Evolutionary conservation across 1,284 basidiomycete genomes (phyloP), one percentile per base, ranked within the genome.

Genomic region (Tilletia walkeri): DNA sequence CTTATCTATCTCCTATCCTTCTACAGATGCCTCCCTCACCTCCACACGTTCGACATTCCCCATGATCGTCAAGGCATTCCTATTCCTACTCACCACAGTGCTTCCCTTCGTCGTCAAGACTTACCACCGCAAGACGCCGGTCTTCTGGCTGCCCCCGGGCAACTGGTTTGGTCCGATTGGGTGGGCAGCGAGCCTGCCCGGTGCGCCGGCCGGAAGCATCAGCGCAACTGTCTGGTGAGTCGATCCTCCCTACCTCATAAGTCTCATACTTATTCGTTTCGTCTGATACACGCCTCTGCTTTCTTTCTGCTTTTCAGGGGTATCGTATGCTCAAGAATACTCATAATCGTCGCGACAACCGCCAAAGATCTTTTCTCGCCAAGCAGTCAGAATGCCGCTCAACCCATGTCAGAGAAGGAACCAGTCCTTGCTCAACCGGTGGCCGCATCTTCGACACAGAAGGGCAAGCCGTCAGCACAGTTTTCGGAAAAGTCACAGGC

Each of bases 91-190:
- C n/a, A 80, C 78, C 14, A 80, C 79, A 2, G 65, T 76, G 5
- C 56, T 82, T 16, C 81, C 82, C 4, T 82, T 80, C 47, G 66
- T 68, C 6, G 69, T 83, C 0, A 81, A 78, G n/a, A 80, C 78
- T 30, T 83, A 79, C 70, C 80, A 77, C 48, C 54, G 73, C 24
- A 78, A 78, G 67, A 79, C 80, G n/a, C 78, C 82, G 14, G 79
- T 83, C 67, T 83, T 83, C 65, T 83, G 74, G 72, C 73, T 83
- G 0, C 81, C 82, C 0, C 81, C 81, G 7, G 63, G 70, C 12
- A 24, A 47, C 47, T 74, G 71, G 54, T 63, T 74, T 5, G 73
- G 73, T 38, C 73, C 73, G 12, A 18, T 74, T 16, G 73, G 69
- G 2, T 73, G 73, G 73, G 48, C 65, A 30, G 65, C 73, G n/a